Conservation (phyloP, 768 basidiomycete species). For the Rhizopogon sp. region DNA sequence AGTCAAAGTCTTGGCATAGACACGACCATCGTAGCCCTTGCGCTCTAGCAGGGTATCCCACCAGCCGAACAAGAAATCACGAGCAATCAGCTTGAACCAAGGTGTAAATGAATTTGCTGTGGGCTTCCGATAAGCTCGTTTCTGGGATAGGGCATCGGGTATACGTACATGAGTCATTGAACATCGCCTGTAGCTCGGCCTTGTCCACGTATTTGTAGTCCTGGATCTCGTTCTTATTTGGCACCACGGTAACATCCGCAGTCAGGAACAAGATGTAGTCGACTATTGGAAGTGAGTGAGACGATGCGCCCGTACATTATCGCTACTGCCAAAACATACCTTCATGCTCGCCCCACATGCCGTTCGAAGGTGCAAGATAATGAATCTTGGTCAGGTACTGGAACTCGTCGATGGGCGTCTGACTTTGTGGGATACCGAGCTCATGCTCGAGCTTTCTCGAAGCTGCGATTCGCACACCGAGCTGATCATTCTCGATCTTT, state of each 20-base stretch:
- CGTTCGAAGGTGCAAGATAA: constrained; percentile 91
- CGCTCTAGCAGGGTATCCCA: constrained; percentile 87
- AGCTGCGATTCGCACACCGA: constrained; percentile 86
- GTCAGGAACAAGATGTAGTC: constrained; percentile 98
- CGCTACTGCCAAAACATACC: constrained; percentile 39
- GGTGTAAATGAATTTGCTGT: constrained; percentile 90
- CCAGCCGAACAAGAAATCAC: constrained; percentile 97
- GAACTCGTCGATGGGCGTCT: constrained; percentile 81
- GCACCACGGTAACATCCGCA: constrained; percentile 73
- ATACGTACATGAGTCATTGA: constrained; percentile 64
- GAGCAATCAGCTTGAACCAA: constrained; percentile 98
- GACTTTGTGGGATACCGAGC: constrained; percentile 78
- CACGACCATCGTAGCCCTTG: constrained; percentile 47
- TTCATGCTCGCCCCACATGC: constrained; percentile 98
- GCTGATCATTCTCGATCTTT: constrained; percentile 69
- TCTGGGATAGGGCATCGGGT: background rate
- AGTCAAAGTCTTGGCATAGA: constrained; percentile 43
- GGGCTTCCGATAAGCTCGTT: background rate
- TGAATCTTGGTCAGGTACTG: constrained; percentile 96
- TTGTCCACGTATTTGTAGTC: constrained; percentile 90
- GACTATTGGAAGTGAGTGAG: constrained; percentile 45
- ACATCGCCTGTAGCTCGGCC: constrained; percentile 87
- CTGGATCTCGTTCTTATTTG: constrained; percentile 89
- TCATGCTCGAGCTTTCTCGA: constrained; percentile 95
- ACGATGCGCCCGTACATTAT: background rate